phyloP scores from a whole-genome alignment of 768 basidiomycete species.

The Harrya chromipes region DNA sequence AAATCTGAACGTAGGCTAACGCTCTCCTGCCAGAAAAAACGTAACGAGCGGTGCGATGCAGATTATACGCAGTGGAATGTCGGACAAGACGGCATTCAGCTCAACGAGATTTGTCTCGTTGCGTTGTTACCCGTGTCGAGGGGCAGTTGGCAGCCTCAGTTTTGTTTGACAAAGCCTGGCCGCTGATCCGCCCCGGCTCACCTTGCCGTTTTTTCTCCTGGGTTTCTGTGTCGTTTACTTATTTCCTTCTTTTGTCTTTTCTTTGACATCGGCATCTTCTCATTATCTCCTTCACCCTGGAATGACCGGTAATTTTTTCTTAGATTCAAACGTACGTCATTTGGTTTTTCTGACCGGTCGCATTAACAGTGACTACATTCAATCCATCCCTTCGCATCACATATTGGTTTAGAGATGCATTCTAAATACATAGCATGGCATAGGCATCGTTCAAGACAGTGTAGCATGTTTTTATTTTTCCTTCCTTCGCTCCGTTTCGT shows the following conservation, averaged over 20 bases:
- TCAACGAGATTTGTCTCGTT: conserved; percentile 48
- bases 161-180: conserved; percentile 44
- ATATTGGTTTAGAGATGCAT: conserved; percentile 13
- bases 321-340: conserved; percentile 1
- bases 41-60: conserved; percentile 6
- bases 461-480: conserved; percentile 2
- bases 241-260: background rate
- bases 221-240: background rate
- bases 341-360: background rate
- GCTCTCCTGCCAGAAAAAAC: conserved; percentile 11
- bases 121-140: conserved; percentile 75
- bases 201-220: background rate
- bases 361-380: background rate
- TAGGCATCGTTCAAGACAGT: conserved; percentile 1
- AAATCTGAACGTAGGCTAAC: conserved; percentile 9
- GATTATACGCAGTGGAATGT: conserved; percentile 20
- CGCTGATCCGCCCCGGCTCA: conserved; percentile 5
- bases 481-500: background rate
- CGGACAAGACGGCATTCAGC: conserved; percentile 22
- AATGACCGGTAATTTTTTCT: background rate
- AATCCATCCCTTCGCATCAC: conserved; percentile 3
- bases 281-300: background rate
- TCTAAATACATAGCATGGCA: conserved; percentile 15
- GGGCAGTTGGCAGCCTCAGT: conserved; percentile 76
- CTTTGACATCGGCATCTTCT: background rate